A percentile compares a stretch with the other conserved stretches of the same genome.
phyloP scores from a whole-genome alignment of 176 grass and related monocot genomes.

The Cenchrus purpureus region DNA sequence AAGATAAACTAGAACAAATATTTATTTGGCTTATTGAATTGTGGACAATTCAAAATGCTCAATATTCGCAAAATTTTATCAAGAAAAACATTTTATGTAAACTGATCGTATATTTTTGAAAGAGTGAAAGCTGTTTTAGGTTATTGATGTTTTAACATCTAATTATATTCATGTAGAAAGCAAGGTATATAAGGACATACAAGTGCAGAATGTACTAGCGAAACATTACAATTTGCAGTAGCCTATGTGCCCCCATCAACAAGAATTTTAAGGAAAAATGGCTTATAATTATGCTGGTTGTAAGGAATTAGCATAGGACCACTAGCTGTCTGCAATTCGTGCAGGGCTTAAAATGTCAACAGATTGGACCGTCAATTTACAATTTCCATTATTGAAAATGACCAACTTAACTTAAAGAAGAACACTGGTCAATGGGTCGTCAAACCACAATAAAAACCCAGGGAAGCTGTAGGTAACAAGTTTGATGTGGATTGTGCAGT shows the following conservation, averaged over 20 bases:
- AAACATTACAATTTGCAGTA: conserved; percentile 6
- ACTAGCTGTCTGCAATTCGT: conserved; percentile 2
- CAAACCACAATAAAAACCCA: conserved; percentile 1
- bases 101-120: neutral
- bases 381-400: neutral
- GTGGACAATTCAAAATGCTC: neutral
- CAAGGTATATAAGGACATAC: neutral
- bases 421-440: neutral
- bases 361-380: conserved; percentile 17
- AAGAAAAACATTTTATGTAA: conserved; percentile 2
- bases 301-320: conserved; percentile 29
- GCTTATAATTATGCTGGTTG: neutral
- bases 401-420: no score
- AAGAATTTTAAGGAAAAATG: neutral
- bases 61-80: neutral
- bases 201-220: neutral
- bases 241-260: neutral
- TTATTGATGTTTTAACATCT: neutral
- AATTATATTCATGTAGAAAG: neutral
- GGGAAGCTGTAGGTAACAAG: neutral
- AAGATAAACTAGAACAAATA: conserved; percentile 2
- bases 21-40: conserved; percentile 9
- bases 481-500: neutral
- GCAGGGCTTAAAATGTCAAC: neutral
- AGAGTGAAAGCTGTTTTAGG: neutral